These are phyloP conservation scores for Fusarium chlamydosporum DNA, from an alignment of 2,329 filamentous ascomycete genomes.

Conservation along the genomic window DNA sequence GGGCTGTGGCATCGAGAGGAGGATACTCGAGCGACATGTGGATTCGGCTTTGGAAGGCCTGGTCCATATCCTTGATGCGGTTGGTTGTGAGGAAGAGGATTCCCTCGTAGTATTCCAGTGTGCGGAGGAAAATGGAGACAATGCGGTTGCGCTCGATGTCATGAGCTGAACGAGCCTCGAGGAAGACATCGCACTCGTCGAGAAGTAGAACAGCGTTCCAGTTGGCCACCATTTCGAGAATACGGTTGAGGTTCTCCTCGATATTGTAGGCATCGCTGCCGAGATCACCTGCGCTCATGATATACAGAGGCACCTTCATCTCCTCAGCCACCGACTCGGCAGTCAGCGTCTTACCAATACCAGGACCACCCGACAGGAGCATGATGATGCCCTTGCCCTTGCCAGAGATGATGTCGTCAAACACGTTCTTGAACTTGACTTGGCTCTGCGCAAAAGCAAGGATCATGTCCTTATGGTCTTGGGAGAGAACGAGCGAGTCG, in stretches of 20 bases:
- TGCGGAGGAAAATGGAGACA: slow-evolving; percentile 59
- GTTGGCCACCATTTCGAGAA: slow-evolving; percentile 75
- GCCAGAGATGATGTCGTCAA: slow-evolving; percentile 67
- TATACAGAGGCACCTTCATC: slow-evolving; percentile 64
- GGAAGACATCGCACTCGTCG: slow-evolving; percentile 60
- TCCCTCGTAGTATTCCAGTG: slow-evolving; percentile 64
- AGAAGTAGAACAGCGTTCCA: slow-evolving; percentile 60
- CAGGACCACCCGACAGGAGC: slow-evolving; percentile 63
- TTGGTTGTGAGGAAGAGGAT: slow-evolving; percentile 66
- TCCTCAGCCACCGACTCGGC: slow-evolving; percentile 66
- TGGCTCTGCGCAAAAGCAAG: slow-evolving; percentile 65
- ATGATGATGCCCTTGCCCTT: slow-evolving; percentile 67
- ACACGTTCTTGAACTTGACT: slow-evolving; percentile 58
- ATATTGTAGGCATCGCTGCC: slow-evolving; percentile 75
- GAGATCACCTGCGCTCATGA: slow-evolving; percentile 75
- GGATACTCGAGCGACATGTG: slow-evolving; percentile 65
- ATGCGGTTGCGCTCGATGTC: slow-evolving; percentile 55
- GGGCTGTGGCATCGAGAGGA: slow-evolving; percentile 56
- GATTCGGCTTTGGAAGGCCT: slow-evolving; percentile 63
- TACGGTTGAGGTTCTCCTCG: slow-evolving; percentile 68
- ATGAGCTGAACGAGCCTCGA: slow-evolving; percentile 56
- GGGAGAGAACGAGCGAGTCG: slow-evolving; percentile 63
- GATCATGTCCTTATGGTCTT: slow-evolving; percentile 66
- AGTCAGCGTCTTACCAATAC: slow-evolving; percentile 66
- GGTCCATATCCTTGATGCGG: slow-evolving; percentile 61